These are phyloP conservation scores for Magnaporthiopsis incrustans DNA, from an alignment of 2,329 filamentous ascomycete species.

Conservation along the genomic window DNA sequence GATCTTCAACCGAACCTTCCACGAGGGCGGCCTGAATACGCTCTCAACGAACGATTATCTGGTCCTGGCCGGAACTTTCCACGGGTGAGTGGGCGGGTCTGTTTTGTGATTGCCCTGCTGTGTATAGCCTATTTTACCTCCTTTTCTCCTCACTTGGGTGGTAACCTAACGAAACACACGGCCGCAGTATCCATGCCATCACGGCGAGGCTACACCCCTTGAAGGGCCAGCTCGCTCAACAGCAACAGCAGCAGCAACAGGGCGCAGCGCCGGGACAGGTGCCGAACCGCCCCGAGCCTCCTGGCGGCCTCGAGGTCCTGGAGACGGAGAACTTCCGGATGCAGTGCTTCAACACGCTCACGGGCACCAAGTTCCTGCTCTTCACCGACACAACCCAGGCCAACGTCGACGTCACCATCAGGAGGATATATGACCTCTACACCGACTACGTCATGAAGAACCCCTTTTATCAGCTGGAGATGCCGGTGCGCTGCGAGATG, in stretches of 20 bases:
- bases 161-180: slow-evolving; percentile 3
- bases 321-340: slow-evolving; percentile 92
- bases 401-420: slow-evolving; percentile 77
- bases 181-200: slow-evolving; percentile 58
- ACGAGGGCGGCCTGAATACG: slow-evolving; percentile 74
- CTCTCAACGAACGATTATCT: slow-evolving; percentile 94
- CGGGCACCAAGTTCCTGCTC: slow-evolving; percentile 89
- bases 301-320: slow-evolving; percentile 81
- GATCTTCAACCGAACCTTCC: slow-evolving; percentile 92
- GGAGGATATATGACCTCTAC: slow-evolving; percentile 88
- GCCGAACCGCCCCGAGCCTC: slow-evolving; percentile 48
- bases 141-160: no score
- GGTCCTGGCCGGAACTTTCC: slow-evolving; percentile 93
- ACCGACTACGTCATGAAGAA: slow-evolving; percentile 99
- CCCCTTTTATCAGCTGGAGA: slow-evolving; percentile 95
- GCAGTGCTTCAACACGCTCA: slow-evolving; percentile 92
- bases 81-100: slow-evolving; percentile 54
- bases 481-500: slow-evolving; percentile 91
- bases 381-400: slow-evolving; percentile 87
- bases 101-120: not conserved
- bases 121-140: not conserved
- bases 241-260: not conserved
- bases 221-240: slow-evolving; percentile 25
- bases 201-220: slow-evolving; percentile 55
- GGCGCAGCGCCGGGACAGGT: slow-evolving; percentile 14